A percentile compares a stretch with the other conserved stretches of the same genome.
Evolutionary conservation across 148 eudicot species (phyloP).

Genomic region (Vaccinium corymbosum): DNA sequence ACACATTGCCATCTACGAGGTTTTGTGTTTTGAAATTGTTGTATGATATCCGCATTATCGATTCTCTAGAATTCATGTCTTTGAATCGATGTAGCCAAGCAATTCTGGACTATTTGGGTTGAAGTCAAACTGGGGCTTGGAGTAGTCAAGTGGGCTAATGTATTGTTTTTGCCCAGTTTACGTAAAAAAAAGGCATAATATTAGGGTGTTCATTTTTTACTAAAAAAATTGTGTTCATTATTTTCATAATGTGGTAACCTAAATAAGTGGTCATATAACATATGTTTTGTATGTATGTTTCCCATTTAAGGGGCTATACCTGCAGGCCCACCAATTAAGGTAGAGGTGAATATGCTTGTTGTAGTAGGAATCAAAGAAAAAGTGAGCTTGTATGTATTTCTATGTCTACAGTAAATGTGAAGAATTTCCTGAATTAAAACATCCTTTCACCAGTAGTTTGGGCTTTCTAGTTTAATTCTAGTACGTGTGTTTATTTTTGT

Average conservation of each 20-base stretch:
- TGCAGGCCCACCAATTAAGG: not conserved
- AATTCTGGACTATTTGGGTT: not conserved
- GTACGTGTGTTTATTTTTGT: not conserved
- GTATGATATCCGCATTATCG: not conserved
- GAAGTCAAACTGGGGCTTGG: not conserved
- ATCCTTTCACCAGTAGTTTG: not conserved
- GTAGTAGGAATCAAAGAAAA: not conserved
- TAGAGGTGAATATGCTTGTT: not conserved
- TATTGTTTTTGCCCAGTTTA: not conserved
- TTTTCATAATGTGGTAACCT: not conserved
- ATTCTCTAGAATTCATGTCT: not conserved
- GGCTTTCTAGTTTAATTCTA: not conserved
- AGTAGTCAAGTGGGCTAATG: not conserved
- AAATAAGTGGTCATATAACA: not conserved
- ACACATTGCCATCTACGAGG: not conserved
- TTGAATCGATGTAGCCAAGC: not conserved
- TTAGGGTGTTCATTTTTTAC: not conserved
- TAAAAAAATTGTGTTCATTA: not conserved
- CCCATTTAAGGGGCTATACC: not conserved
- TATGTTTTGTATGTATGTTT: not conserved
- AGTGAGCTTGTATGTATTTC: not conserved
- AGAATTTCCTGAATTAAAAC: not conserved
- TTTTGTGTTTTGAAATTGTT: not conserved
- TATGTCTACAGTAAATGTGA: not conserved
- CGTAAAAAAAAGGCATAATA: not conserved